Conservation (phyloP, 345 rosid genomes). For the Gossypium stocksii region DNA sequence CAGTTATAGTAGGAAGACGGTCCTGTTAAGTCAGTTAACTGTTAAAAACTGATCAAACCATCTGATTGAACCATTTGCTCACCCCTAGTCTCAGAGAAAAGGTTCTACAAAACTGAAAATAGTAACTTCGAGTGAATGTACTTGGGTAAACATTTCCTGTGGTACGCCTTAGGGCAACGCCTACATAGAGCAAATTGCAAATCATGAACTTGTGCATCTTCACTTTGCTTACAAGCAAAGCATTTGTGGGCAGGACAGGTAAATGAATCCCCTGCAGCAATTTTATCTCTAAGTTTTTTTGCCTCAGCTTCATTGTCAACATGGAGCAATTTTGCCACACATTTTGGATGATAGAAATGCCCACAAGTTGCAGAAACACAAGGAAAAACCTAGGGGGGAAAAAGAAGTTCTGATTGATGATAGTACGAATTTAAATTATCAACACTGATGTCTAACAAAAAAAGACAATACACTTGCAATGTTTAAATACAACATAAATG, state of each 20-base stretch:
- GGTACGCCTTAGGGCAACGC: slow-evolving; percentile 74
- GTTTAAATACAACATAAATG: not conserved
- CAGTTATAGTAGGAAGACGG: no score
- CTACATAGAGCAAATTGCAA: slow-evolving; percentile 66
- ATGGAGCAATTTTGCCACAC: slow-evolving; percentile 54
- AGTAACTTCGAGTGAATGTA: slow-evolving; percentile 17
- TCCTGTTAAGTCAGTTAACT: no score
- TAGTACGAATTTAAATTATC: not conserved
- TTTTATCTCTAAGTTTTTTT: slow-evolving; percentile 31
- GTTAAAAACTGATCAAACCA: no score
- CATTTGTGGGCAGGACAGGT: slow-evolving; percentile 66
- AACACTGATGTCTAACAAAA: not conserved
- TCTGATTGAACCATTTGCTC: no score
- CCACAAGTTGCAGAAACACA: slow-evolving; percentile 68
- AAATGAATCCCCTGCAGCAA: slow-evolving; percentile 52
- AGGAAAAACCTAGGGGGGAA: slow-evolving; percentile 47
- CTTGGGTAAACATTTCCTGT: slow-evolving; percentile 69
- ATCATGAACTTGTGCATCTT: slow-evolving; percentile 34
- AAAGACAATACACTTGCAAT: not conserved
- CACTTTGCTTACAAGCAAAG: slow-evolving; percentile 41
- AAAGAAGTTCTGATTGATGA: not conserved
- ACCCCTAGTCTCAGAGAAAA: no score
- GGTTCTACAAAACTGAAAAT: not conserved
- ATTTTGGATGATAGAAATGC: slow-evolving; percentile 62
- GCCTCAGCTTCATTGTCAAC: slow-evolving; percentile 33